Conservation (phyloP, 768 basidiomycete genomes). For the Candolleomyces aberdarensis region DNA sequence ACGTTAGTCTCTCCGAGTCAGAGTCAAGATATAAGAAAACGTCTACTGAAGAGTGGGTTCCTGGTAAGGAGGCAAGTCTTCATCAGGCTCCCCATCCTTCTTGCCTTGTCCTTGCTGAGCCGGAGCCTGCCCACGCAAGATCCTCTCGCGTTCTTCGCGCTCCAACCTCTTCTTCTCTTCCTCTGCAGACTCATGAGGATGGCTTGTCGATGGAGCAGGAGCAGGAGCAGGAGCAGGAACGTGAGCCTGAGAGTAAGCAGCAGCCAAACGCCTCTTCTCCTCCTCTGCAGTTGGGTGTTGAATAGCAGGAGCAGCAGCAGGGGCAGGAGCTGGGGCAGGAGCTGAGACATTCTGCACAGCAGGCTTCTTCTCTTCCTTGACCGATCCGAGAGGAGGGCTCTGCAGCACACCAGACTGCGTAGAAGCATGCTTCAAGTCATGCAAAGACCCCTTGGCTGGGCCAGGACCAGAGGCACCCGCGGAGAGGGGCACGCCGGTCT, state of each 20-base stretch:
- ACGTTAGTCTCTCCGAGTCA: background rate
- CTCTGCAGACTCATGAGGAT: conserved; percentile 30
- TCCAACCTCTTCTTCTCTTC: conserved; percentile 54
- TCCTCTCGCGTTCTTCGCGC: conserved; percentile 62
- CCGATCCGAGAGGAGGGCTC: conserved; percentile 24
- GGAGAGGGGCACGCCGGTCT: conserved; percentile 70
- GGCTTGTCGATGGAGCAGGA: conserved; percentile 3
- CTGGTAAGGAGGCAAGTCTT: conserved; percentile 51
- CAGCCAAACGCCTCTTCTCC: conserved; percentile 59
- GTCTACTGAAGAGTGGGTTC: conserved; percentile 24
- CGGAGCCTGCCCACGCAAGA: conserved; percentile 28
- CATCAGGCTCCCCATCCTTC: conserved; percentile 31
- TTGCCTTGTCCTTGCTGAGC: conserved; percentile 12
- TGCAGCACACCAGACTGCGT: conserved; percentile 17
- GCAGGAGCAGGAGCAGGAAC: conserved; percentile 11
- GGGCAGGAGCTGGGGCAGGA: conserved; percentile 15
- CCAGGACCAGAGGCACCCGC: conserved; percentile 61
- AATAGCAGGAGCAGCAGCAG: conserved; percentile 15
- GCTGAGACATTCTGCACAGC: conserved; percentile 26
- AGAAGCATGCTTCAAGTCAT: conserved; percentile 35
- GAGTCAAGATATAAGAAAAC: background rate
- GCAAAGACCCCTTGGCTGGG: conserved; percentile 62
- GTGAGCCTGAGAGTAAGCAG: conserved; percentile 31
- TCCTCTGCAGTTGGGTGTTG: conserved; percentile 56
- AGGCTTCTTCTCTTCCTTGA: conserved; percentile 7